Conservation (phyloP, 371 early-diverging fungal species). For the Globomyces sp. region DNA sequence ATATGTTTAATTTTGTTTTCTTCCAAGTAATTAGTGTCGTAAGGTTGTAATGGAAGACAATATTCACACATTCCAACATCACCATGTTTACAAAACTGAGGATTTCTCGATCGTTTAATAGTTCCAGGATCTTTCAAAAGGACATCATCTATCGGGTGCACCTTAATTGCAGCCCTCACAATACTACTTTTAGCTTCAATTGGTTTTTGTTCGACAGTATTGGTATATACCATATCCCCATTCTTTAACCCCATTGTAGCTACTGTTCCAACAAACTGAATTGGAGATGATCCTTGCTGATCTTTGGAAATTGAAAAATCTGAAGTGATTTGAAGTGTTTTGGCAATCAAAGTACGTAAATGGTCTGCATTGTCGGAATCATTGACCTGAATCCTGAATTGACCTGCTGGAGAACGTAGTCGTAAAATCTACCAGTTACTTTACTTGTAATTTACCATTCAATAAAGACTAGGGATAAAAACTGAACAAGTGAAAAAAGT, state of each 20-base stretch:
- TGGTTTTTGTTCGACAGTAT: constrained; percentile 11
- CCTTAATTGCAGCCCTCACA: constrained; percentile 12
- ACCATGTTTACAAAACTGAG: constrained; percentile 89
- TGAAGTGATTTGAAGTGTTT: constrained; percentile 25
- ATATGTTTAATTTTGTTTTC: constrained; percentile 95
- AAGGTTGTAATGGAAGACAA: constrained; percentile 96
- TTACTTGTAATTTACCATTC: no score
- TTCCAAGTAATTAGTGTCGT: constrained; percentile 79
- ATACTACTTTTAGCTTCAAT: constrained; percentile 1
- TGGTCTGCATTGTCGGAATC: constrained; percentile 51
- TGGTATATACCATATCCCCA: constrained; percentile 11
- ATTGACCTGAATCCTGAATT: constrained; percentile 71
- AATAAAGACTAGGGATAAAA: no score
- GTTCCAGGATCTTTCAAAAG: constrained; percentile 81
- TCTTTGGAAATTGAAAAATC: constrained; percentile 12
- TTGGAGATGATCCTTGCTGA: constrained; percentile 23
- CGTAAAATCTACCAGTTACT: constrained; percentile 57
- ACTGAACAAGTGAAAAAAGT: no score
- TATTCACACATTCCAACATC: constrained; percentile 96
- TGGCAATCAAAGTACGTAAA: constrained; percentile 58
- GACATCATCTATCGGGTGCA: constrained; percentile 66
- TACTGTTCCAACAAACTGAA: constrained; percentile 27
- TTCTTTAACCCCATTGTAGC: not conserved
- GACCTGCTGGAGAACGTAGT: constrained; percentile 79
- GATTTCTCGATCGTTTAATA: constrained; percentile 77